Evolutionary conservation across 192 early-diverging fungal genomes (phyloP), one percentile per base, ranked within the genome.

Genomic region (Oehlia diaphana): DNA sequence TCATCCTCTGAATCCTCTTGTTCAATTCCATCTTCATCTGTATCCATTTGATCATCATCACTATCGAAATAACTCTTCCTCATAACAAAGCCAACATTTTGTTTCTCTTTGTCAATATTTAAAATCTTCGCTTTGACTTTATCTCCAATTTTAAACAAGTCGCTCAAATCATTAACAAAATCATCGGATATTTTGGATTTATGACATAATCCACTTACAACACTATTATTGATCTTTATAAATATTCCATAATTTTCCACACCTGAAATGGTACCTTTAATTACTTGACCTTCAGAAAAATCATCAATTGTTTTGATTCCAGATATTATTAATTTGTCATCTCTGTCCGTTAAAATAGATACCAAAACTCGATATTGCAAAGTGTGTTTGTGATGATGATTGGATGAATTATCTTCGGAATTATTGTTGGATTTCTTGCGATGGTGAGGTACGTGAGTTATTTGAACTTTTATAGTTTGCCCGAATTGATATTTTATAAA

Each of bases 181-280:
- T 89, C 92, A 84, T 97, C 96, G 3, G 95, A 92, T 71, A 95
- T 91, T 87, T 97, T 91, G 44, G 92, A 91, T 31, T 87, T 90
- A 81, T 96, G 95, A 82, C 96, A 97, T 44, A 97, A 88, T 73
- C 96, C 96, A 63, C 88, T 92, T 31, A 96, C 81, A 73, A 86
- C 84, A 79, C 87, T 89, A 78, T 94, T 89, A 53, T 95, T 89
- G 14, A 96, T 87, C 82, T 92, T 90, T 77, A 97, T 92, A 80
- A 96, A 93, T 28, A 96, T 90, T 42, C 95, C 96, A 83, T 91
- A 94, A 28, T 87, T 85, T 76, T 92, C 88, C 75, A 96, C 90
- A 26, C 86, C 85, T 64, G 88, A 92, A 76, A 97, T 87, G 7
- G 91, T 91, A 16, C 95, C 96, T 79, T 91, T 92, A 68, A 96